Conservation (phyloP, 2,329 filamentous ascomycete species). For the Aureobasidium zeae region DNA sequence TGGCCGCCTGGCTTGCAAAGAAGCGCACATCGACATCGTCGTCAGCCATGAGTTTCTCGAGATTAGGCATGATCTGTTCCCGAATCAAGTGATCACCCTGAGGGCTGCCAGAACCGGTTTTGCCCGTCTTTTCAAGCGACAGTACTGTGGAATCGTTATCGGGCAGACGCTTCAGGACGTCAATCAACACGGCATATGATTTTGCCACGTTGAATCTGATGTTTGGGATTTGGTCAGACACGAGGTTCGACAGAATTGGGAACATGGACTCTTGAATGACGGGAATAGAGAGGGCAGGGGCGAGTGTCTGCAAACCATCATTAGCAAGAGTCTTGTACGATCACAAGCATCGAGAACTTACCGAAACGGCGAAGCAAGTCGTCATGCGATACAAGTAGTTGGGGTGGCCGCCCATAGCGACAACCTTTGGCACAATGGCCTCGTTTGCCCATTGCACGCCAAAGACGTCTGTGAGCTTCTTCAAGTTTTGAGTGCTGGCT, state of each 20-base stretch:
- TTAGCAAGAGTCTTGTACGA: neutral
- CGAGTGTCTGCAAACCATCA: constrained; percentile 65
- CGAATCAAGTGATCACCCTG: constrained; percentile 28
- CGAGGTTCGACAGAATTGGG: constrained; percentile 91
- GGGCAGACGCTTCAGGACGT: constrained; percentile 83
- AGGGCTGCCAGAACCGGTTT: constrained; percentile 36
- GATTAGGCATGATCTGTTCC: constrained; percentile 67
- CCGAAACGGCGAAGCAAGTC: constrained; percentile 97
- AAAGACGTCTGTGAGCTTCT: constrained; percentile 97
- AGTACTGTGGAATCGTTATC: constrained; percentile 72
- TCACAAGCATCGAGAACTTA: constrained; percentile 46
- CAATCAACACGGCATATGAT: constrained; percentile 83
- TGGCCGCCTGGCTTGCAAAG: constrained; percentile 85
- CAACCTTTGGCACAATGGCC: constrained; percentile 96
- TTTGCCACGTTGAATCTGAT: constrained; percentile 99
- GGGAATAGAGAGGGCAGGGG: constrained; percentile 82
- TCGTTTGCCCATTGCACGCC: constrained; percentile 96
- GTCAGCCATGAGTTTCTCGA: constrained; percentile 94
- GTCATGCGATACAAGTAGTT: constrained; percentile 99
- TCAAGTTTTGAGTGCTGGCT: constrained; percentile 91
- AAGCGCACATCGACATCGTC: constrained; percentile 97
- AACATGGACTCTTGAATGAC: constrained; percentile 90
- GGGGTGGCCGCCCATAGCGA: constrained; percentile 94
- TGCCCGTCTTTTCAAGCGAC: constrained; percentile 70
- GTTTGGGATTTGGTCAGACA: constrained; percentile 91